Evolutionary conservation across 163 green algal species (phyloP).

Genomic region (Coccomyxa subellipsoidea): DNA sequence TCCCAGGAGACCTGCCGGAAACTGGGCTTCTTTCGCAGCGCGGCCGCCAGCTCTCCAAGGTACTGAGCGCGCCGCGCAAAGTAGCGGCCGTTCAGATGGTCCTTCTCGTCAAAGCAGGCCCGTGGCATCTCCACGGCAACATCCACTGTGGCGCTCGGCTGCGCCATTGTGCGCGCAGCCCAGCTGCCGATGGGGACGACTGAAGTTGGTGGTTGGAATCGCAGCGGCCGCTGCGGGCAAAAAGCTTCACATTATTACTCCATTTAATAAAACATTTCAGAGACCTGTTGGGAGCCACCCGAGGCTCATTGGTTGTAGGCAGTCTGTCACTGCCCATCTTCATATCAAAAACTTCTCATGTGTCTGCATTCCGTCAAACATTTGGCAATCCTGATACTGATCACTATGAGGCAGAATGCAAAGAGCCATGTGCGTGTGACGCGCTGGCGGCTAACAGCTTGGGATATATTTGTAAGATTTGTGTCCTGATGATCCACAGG

Average conservation of each 20-base stretch:
- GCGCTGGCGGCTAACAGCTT: no score
- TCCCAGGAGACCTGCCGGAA: slow-evolving; percentile 30
- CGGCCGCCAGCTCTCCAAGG: slow-evolving; percentile 42
- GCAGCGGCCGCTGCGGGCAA: slow-evolving; percentile 26
- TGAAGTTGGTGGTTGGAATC: slow-evolving; percentile 30
- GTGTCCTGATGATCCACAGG: no score
- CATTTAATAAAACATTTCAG: not conserved
- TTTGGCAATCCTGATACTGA: no score
- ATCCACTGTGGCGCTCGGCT: slow-evolving; percentile 34
- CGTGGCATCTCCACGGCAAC: slow-evolving; percentile 60
- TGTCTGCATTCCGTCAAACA: not conserved
- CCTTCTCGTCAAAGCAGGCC: slow-evolving; percentile 63
- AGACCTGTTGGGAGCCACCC: no score
- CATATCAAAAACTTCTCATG: not conserved
- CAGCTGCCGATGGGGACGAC: slow-evolving; percentile 46
- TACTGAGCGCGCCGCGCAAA: slow-evolving; percentile 60
- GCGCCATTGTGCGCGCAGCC: slow-evolving; percentile 6
- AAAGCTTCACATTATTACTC: not conserved
- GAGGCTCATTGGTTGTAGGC: no score
- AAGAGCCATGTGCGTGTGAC: no score
- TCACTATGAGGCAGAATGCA: no score
- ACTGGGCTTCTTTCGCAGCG: slow-evolving; percentile 28
- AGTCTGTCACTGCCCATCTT: no score
- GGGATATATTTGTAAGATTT: no score
- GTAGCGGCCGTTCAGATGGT: slow-evolving; percentile 71